A percentile compares a stretch with the other conserved stretches of the same genome.
Evolutionary conservation across 73 alveolate genomes (phyloP).

Genomic region (Urostyla sp.): DNA sequence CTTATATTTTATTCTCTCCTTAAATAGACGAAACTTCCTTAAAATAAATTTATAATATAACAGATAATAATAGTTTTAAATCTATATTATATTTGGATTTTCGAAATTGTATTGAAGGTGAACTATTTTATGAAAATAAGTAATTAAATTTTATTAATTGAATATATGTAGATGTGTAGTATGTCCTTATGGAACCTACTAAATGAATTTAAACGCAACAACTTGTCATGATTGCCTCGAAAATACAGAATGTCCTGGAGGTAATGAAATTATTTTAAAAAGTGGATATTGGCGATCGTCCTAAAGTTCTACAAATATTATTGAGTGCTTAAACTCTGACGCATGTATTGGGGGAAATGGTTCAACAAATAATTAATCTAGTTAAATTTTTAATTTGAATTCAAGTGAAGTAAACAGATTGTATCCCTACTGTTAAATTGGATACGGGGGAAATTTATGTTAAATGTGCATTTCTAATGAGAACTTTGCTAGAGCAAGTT

Average conservation of each 20-base stretch:
- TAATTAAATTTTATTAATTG: not conserved
- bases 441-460: conserved; percentile 38
- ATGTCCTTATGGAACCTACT: not conserved
- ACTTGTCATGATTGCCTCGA: not conserved
- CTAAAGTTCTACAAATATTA: not conserved
- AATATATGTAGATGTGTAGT: not conserved
- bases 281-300: conserved; percentile 51
- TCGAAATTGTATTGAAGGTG: not conserved
- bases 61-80: not conserved
- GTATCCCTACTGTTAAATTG: not conserved
- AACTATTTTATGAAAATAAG: not conserved
- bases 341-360: conserved; percentile 44
- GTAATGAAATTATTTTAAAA: not conserved
- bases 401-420: not conserved
- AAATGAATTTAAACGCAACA: not conserved
- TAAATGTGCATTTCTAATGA: not conserved
- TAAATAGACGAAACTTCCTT: not conserved
- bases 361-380: too few relatives aligned
- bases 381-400: too few relatives aligned
- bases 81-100: not conserved
- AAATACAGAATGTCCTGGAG: conserved; percentile 46
- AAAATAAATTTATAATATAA: not conserved
- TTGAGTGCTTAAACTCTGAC: not conserved
- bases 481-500: not conserved
- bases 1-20: not conserved